Evolutionary conservation across 768 basidiomycete genomes (phyloP), one percentile per base, ranked within the genome.

Genomic region (Mycena filopes): DNA sequence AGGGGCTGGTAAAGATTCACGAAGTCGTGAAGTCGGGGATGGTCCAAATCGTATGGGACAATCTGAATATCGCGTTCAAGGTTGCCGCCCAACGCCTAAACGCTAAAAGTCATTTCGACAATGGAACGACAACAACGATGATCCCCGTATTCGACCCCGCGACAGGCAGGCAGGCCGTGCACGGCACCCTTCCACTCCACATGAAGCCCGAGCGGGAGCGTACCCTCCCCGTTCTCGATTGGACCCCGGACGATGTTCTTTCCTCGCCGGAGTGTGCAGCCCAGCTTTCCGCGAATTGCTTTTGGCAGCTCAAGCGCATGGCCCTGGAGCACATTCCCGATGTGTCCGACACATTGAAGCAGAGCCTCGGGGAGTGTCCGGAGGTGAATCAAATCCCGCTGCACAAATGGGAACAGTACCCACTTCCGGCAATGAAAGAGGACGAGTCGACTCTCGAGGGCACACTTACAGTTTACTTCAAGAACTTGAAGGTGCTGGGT

Each of bases 121-220:
- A 75, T 55, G 75, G 76, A 3, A 77, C 74, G 1, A 75, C 76
- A 3, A 70, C 70, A 0, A 75, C 72, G 3, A 23, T 74, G 3
- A 64, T 77, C 29, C 70, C 71, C 1, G 49, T 74, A 10, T 74
- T 48, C 40, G 58, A 60, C 46, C 58, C 46, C 2, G 58, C 16
- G 5, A 60, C 58, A 12, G 58, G 66, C 36, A 67, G 50, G 15
- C 59, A 70, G 16, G 58, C 63, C 12, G 42, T 16, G 25, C 66
- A 69, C 13, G 63, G 48, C 43, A 66, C 47, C 38, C 51, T 43
- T 3, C 56, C 56, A 3, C 23, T 69, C 25, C 10, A 10, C 16
- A 47, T 54, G 26, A 58, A 56, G 20, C 62, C 61, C 5, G 36
- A 55, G 18, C 51, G 58, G 0, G 58, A 60, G 21, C 58, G 58